These are phyloP conservation scores for Ceriops tagal DNA, from an alignment of 345 rosid species.

Conservation along the genomic window DNA sequence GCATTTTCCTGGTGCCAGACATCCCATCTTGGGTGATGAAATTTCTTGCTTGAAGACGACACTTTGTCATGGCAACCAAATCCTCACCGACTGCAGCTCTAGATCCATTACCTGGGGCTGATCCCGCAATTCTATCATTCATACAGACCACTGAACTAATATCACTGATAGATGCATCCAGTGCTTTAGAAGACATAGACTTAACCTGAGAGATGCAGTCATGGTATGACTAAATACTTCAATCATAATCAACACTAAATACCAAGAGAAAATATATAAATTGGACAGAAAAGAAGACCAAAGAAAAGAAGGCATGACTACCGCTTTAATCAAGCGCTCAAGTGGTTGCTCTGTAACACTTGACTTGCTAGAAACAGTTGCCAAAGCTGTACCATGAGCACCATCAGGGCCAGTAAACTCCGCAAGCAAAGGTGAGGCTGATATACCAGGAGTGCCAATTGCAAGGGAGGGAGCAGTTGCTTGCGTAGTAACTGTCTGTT, in stretches of 20 bases:
- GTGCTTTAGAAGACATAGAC: conserved; percentile 60
- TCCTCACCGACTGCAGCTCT: conserved; percentile 98
- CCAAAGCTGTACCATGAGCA: conserved; percentile 47
- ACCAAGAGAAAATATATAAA: neutral
- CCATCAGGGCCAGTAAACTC: conserved; percentile 77
- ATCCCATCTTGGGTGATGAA: conserved; percentile 78
- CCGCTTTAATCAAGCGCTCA: conserved; percentile 84
- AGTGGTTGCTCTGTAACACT: conserved; percentile 71
- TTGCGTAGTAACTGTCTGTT: conserved; percentile 49
- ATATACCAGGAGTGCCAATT: conserved; percentile 98
- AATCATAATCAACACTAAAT: neutral
- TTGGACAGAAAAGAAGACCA: neutral
- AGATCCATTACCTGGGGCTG: conserved; percentile 96
- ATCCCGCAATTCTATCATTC: conserved; percentile 94
- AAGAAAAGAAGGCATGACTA: conserved; percentile 7
- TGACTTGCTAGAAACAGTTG: conserved; percentile 54
- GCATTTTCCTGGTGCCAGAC: conserved; percentile 69
- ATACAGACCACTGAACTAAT: conserved; percentile 85
- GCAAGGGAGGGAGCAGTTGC: conserved; percentile 76
- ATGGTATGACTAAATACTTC: neutral
- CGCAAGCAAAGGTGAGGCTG: conserved; percentile 91
- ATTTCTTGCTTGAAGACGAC: conserved; percentile 87
- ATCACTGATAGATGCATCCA: conserved; percentile 78
- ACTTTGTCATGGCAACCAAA: conserved; percentile 93
- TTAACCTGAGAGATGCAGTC: conserved; percentile 53